phyloP scores from a whole-genome alignment of 208 protist genomes.

The Leishmania arabica region DNA sequence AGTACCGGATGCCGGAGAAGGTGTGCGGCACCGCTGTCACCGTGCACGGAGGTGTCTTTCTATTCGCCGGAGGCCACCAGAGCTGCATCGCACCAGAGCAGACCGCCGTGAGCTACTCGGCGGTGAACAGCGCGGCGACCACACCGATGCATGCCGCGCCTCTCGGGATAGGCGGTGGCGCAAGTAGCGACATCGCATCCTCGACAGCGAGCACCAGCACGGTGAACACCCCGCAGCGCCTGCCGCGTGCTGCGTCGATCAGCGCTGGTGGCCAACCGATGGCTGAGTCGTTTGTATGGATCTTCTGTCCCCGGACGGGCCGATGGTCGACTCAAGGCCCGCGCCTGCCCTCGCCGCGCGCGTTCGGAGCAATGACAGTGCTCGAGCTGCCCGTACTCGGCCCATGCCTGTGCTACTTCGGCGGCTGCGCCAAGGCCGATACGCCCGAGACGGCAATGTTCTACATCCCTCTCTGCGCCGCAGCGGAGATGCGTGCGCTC shows the following conservation, averaged over 20 bases:
- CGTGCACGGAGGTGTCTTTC: slow-evolving; percentile 31
- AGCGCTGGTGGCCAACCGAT: slow-evolving; percentile 20
- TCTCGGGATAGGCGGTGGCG: not conserved
- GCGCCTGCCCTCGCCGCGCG: slow-evolving; percentile 40
- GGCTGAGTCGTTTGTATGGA: slow-evolving; percentile 48
- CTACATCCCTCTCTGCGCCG: slow-evolving; percentile 40
- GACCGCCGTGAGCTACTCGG: slow-evolving; percentile 39
- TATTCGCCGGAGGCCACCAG: slow-evolving; percentile 41
- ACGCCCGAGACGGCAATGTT: slow-evolving; percentile 54
- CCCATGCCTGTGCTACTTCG: slow-evolving; percentile 51
- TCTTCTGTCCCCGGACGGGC: slow-evolving; percentile 40
- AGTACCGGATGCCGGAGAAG: slow-evolving; percentile 40
- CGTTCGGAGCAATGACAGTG: slow-evolving; percentile 40
- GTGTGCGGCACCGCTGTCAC: slow-evolving; percentile 36
- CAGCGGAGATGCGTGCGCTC: not conserved
- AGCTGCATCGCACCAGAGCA: slow-evolving; percentile 37
- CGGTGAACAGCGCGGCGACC: slow-evolving; percentile 32
- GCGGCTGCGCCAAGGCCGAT: slow-evolving; percentile 42
- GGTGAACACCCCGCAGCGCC: slow-evolving; percentile 20
- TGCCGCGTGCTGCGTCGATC: slow-evolving; percentile 24
- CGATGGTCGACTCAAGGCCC: slow-evolving; percentile 33
- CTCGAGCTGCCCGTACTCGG: slow-evolving; percentile 40
- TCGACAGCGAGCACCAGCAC: slow-evolving; percentile 13
- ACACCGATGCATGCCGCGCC: slow-evolving; percentile 29
- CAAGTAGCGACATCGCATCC: not conserved